Evolutionary conservation across 2,329 filamentous ascomycete genomes (phyloP).

Genomic region (Aspergillus latus): DNA sequence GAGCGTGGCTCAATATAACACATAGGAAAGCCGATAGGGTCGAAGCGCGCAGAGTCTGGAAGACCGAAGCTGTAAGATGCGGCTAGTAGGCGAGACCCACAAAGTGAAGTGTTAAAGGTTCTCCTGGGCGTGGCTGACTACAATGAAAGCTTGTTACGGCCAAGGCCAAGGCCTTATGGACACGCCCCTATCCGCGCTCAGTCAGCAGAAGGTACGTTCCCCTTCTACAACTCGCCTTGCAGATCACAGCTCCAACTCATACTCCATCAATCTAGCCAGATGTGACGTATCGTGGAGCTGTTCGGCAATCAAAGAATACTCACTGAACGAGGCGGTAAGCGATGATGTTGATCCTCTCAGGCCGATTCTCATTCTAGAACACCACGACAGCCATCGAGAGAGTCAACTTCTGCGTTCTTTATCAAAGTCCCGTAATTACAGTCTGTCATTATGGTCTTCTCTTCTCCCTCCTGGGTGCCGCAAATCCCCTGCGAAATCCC

Average conservation of each 20-base stretch:
- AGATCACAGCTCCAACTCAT: background rate
- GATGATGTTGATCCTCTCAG: background rate
- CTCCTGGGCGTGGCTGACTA: too few relatives aligned
- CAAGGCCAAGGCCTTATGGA: too few relatives aligned
- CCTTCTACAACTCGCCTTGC: background rate
- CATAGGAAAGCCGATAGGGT: too few relatives aligned
- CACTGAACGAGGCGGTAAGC: background rate
- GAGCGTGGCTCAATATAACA: too few relatives aligned
- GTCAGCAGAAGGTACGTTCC: too few relatives aligned
- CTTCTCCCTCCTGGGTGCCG: background rate
- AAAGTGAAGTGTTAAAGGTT: too few relatives aligned
- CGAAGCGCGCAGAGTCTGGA: too few relatives aligned
- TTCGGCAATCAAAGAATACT: background rate
- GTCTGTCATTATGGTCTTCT: background rate
- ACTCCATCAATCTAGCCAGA: background rate
- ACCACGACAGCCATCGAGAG: background rate
- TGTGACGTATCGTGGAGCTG: background rate
- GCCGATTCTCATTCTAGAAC: background rate
- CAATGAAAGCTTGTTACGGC: too few relatives aligned
- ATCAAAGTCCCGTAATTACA: background rate
- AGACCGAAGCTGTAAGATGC: too few relatives aligned
- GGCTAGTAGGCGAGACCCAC: too few relatives aligned
- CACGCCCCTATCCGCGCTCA: too few relatives aligned
- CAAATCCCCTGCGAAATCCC: background rate
- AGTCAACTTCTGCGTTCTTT: background rate